Conservation (phyloP, 495 filamentous ascomycete species). For the Talaromyces liani region DNA sequence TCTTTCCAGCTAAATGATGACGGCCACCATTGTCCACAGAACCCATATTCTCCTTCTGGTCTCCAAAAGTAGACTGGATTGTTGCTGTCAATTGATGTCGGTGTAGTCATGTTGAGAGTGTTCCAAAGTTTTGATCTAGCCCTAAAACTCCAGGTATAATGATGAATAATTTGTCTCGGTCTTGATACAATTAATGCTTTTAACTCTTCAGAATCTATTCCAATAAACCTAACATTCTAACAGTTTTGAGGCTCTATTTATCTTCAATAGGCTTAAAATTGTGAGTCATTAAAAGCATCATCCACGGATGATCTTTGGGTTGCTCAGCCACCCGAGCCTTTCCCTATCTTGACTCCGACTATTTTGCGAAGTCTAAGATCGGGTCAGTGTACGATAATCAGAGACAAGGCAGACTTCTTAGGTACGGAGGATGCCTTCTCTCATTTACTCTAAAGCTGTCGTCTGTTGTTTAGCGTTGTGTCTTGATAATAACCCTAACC, state of each 20-base stretch:
- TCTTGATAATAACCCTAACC: too few species aligned
- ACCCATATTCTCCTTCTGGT: slow-evolving; percentile 18
- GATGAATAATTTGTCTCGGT: too few species aligned
- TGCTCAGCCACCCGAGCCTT: neutral
- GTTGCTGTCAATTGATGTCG: neutral
- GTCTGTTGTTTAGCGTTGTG: too few species aligned
- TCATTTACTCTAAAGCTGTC: too few species aligned
- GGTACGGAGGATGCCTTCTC: too few species aligned
- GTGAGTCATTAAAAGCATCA: neutral
- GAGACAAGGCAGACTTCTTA: neutral
- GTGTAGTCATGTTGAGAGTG: neutral
- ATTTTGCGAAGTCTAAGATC: neutral
- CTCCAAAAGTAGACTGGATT: slow-evolving; percentile 28
- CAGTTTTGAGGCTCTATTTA: neutral
- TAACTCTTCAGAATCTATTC: too few species aligned
- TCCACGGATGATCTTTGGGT: neutral
- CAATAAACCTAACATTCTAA: too few species aligned
- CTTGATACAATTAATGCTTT: too few species aligned
- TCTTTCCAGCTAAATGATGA: slow-evolving; percentile 19
- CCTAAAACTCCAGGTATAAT: too few species aligned
- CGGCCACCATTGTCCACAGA: slow-evolving; percentile 32
- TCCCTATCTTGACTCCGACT: neutral
- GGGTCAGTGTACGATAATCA: neutral
- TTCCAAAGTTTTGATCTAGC: neutral
- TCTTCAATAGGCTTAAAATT: neutral